Percentiles rank a stretch among this genome's conserved stretches.
These are phyloP conservation scores for Fraxinus floribunda DNA, from an alignment of 305 asterid species.

Conservation along the genomic window DNA sequence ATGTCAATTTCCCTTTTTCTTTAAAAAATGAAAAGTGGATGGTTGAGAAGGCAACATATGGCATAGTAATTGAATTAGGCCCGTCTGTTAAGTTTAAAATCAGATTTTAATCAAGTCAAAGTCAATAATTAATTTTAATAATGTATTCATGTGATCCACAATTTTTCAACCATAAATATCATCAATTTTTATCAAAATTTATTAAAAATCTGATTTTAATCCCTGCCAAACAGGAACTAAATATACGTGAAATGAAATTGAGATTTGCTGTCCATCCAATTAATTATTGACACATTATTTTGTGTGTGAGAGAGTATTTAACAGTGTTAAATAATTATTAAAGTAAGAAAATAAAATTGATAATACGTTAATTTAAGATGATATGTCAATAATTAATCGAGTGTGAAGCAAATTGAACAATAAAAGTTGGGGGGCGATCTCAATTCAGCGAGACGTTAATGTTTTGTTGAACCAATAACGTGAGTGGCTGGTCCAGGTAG, in stretches of 20 bases:
- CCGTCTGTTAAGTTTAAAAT: too few relatives aligned
- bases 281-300: not conserved
- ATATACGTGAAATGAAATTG: not conserved
- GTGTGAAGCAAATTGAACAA: not conserved
- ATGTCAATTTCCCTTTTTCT: not conserved
- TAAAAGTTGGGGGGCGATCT: not conserved
- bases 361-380: too few relatives aligned
- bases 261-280: not conserved
- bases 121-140: too few relatives aligned
- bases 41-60: not conserved
- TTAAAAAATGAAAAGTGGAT: not conserved
- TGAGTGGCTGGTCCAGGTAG: conserved; percentile 10
- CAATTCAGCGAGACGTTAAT: not conserved
- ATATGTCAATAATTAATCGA: not conserved
- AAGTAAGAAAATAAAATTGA: too few relatives aligned
- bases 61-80: not conserved
- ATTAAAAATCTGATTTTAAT: too few relatives aligned
- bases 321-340: too few relatives aligned
- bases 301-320: too few relatives aligned
- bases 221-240: not conserved
- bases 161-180: not conserved
- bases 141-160: too few relatives aligned
- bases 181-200: too few relatives aligned
- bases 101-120: not conserved
- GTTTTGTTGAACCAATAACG: not conserved